Evolutionary conservation across 1,284 basidiomycete species (phyloP).

Genomic region (Trichosporon asahii): DNA sequence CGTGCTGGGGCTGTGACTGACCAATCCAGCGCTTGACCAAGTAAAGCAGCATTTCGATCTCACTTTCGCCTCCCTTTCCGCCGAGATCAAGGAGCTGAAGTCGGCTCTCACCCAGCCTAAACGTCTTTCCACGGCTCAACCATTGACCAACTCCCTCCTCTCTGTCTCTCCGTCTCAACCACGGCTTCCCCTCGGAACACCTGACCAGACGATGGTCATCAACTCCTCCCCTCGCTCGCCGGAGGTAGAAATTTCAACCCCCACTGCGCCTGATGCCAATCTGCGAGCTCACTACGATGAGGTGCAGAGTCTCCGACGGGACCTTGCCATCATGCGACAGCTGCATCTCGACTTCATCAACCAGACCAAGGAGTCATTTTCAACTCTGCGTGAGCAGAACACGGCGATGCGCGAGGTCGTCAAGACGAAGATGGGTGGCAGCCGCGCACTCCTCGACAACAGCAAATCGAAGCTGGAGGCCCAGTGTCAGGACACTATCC

Average conservation of each 20-base stretch:
- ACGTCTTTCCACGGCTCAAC: conserved; percentile 47
- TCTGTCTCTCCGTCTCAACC: conserved; percentile 26
- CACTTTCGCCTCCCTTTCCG: conserved; percentile 77
- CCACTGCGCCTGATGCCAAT: conserved; percentile 54
- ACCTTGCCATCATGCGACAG: conserved; percentile 89
- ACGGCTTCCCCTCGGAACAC: conserved; percentile 14
- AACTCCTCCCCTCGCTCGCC: conserved; percentile 14
- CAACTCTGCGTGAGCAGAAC: conserved; percentile 73
- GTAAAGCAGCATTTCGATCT: conserved; percentile 96
- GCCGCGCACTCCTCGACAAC: conserved; percentile 81
- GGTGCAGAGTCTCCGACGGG: conserved; percentile 85
- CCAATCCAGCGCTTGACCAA: conserved; percentile 79
- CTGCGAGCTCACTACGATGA: conserved; percentile 90
- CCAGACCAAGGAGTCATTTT: conserved; percentile 80
- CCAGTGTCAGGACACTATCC: conserved; percentile 83
- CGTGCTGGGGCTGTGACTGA: not conserved
- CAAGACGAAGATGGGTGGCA: conserved; percentile 74
- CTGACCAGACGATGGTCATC: conserved; percentile 24
- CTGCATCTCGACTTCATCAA: conserved; percentile 89
- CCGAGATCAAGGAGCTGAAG: conserved; percentile 88
- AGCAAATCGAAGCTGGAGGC: conserved; percentile 86
- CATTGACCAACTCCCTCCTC: conserved; percentile 42
- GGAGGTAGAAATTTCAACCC: not conserved
- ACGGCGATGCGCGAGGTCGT: conserved; percentile 81
- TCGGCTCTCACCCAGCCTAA: conserved; percentile 57